These are phyloP conservation scores for Neonectria punicea DNA, from an alignment of 2,329 filamentous ascomycete genomes.

Conservation along the genomic window DNA sequence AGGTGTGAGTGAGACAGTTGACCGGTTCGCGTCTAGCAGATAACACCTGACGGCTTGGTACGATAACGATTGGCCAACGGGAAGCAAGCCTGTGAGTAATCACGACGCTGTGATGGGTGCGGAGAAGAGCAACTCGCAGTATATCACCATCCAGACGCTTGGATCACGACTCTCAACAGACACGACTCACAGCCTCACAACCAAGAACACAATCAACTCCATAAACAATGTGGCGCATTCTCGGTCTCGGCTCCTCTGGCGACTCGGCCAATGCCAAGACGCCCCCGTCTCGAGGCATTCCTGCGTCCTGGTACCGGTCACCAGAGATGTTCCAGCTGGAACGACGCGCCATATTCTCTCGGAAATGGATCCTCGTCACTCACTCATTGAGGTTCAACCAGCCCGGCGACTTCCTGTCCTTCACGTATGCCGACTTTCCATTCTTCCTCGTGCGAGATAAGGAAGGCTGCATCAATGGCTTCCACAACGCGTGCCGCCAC, in stretches of 20 bases:
- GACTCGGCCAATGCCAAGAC: conserved; percentile 16
- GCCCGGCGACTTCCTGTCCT: conserved; percentile 66
- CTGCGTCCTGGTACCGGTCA: conserved; percentile 61
- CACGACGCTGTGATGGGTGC: background rate
- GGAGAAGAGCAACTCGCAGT: conserved; percentile 4
- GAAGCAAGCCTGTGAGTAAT: background rate
- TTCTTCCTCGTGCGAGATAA: conserved; percentile 63
- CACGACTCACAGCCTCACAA: background rate
- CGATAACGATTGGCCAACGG: background rate
- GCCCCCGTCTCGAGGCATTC: conserved; percentile 49
- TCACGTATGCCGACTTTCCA: conserved; percentile 62
- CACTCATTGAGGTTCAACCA: conserved; percentile 60
- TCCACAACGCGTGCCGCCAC: conserved; percentile 71
- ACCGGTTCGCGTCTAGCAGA: background rate
- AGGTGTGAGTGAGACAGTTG: background rate
- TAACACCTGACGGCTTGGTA: conserved; percentile 1
- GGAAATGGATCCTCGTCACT: conserved; percentile 64
- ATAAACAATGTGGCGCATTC: conserved; percentile 27
- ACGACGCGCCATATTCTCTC: conserved; percentile 64
- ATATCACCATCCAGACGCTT: conserved; percentile 11
- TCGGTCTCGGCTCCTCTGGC: conserved; percentile 24
- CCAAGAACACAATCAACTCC: background rate
- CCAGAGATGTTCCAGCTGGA: conserved; percentile 64
- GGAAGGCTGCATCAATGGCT: conserved; percentile 63
- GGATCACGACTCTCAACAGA: background rate